phyloP scores from a whole-genome alignment of 495 filamentous ascomycete species.

The Talaromyces borbonicus region DNA sequence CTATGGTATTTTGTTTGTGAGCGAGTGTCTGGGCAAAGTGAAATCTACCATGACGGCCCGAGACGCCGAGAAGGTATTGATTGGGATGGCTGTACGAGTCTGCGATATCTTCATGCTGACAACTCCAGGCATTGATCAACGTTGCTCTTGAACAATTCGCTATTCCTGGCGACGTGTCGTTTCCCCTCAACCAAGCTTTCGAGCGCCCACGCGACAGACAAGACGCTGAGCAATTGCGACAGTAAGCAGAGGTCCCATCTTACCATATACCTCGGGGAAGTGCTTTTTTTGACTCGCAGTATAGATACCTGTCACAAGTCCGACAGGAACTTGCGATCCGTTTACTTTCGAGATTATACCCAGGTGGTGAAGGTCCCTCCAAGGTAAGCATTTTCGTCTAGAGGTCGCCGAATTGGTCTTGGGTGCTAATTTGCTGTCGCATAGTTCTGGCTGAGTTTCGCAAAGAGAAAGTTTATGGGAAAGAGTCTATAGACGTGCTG shows the following conservation, averaged over 20 bases:
- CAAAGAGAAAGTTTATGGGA: constrained; percentile 98
- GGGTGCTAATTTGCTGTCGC: neutral
- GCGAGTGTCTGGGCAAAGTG: constrained; percentile 78
- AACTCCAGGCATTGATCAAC: constrained; percentile 51
- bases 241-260: constrained; percentile 32
- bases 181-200: constrained; percentile 82
- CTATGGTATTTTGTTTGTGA: constrained; percentile 91
- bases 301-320: constrained; percentile 71
- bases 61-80: constrained; percentile 52
- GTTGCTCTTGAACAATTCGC: constrained; percentile 84
- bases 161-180: constrained; percentile 87
- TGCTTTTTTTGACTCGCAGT: constrained; percentile 10
- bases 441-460: constrained; percentile 95
- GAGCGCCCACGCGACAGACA: constrained; percentile 75
- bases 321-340: constrained; percentile 80
- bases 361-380: constrained; percentile 71
- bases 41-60: constrained; percentile 54
- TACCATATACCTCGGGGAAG: too few relatives aligned
- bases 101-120: neutral
- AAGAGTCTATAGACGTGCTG: constrained; percentile 56
- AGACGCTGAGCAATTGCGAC: constrained; percentile 75
- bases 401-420: neutral
- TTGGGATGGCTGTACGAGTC: neutral
- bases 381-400: constrained; percentile 45
- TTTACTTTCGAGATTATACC: constrained; percentile 76